These are phyloP conservation scores for Golubevia pallescens DNA, from an alignment of 1,284 basidiomycete genomes.

Conservation along the genomic window DNA sequence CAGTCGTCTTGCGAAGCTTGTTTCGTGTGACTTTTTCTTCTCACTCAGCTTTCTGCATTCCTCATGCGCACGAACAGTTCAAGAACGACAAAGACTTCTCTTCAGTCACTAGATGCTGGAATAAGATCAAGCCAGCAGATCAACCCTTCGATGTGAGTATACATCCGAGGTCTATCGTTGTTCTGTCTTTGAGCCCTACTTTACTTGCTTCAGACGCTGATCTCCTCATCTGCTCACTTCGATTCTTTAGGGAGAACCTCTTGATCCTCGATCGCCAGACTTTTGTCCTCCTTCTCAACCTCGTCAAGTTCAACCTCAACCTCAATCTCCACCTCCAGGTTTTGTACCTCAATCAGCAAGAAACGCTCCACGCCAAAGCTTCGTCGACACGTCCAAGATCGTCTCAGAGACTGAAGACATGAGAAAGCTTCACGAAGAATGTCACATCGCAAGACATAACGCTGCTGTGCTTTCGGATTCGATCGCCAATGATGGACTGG, in stretches of 20 bases:
- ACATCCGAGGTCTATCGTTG: no score
- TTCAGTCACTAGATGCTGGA: constrained; percentile 43
- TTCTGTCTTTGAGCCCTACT: no score
- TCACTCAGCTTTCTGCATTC: neutral
- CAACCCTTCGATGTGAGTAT: constrained; percentile 36
- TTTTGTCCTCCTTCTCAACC: neutral
- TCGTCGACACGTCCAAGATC: constrained; percentile 1
- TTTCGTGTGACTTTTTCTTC: neutral
- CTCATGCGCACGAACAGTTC: constrained; percentile 14
- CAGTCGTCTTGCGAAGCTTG: neutral
- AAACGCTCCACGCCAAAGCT: neutral
- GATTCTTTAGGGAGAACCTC: constrained; percentile 1
- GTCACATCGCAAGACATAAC: constrained; percentile 33
- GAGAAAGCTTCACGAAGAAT: constrained; percentile 41
- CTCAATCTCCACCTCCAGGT: neutral
- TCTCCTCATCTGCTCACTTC: no score
- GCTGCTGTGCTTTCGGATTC: constrained; percentile 32
- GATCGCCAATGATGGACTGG: constrained; percentile 15
- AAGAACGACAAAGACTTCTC: constrained; percentile 29
- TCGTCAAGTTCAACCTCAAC: neutral
- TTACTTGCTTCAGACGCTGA: no score
- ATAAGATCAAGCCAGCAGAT: constrained; percentile 39
- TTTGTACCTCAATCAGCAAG: neutral
- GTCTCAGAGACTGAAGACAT: constrained; percentile 26
- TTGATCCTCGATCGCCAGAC: constrained; percentile 2